Base-by-base conservation (phyloP, 2,329 filamentous ascomycete genomes). In the Mollisia scopiformis region DNA sequence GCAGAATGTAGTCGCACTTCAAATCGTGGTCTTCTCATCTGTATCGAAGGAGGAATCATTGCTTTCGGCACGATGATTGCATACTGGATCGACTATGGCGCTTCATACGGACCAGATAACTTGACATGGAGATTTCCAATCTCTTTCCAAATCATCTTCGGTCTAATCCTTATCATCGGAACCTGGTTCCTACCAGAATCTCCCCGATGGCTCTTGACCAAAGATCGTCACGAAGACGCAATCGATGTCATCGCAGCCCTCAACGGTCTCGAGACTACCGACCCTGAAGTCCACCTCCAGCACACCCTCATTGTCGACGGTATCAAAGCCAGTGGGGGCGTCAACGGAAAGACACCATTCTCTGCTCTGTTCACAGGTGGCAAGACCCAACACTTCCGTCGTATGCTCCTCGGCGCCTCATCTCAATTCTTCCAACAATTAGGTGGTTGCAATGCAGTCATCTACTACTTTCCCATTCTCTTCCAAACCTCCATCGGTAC, bases 71-170 rank as follows among this genome's bases (percentile, higher is more conserved):
- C 96, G 73, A 88, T 98, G 63, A 92, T 92, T 56, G 97, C 94
- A 68, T 94, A 98, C 35, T 99, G 95, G 95, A 93, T 98, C 39
- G 95, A 98, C 75, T 98, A 98, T 77, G 93, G 95, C 71, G 97
- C 93, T 76, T 93, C 90, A 55, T 97, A 84, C 74, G 97, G 97
- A 71, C 78, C 91, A 62, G 90, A 82, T 70, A 81, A 98, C 75
- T 83, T 90, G 77, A 92, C 94, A 2, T 99, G 95, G 95, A 89
- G 95, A 49, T 73, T 97, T 54, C 95, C 95, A 1, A 81, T 99
- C 55, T 79, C 92, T 50, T 91, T 97, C 87, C 95, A 98, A 77
- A 95, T 93, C 71, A 74, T 96, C 57, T 97, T 98, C 91, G 95
- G 94, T 41, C 82, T 86, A 37, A 81, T 98, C 54, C 84, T 99